Conservation (phyloP, 352 stramenopile species). For the Phytophthora agathidicida region DNA sequence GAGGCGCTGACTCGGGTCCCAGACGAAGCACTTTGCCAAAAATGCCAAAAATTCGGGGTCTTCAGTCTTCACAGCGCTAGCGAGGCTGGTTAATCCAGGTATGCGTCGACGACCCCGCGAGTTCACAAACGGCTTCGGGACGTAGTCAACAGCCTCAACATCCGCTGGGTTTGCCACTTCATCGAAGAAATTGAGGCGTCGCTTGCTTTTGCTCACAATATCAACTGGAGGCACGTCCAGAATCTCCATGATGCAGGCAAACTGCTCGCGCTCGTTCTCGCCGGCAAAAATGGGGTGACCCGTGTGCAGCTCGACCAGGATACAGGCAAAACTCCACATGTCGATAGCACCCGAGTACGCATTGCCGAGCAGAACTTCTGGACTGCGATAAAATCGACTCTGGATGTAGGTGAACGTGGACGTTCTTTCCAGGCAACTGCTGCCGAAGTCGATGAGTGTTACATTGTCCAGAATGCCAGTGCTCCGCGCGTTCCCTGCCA, state of each 20-base stretch:
- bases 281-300: conserved; percentile 87
- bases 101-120: conserved; percentile 60
- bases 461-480: conserved; percentile 32
- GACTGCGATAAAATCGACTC: conserved; percentile 97
- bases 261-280: conserved; percentile 83
- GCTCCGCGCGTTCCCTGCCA: conserved; percentile 5
- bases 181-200: conserved; percentile 72
- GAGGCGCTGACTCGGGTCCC: conserved; percentile 64
- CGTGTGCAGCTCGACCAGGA: conserved; percentile 83
- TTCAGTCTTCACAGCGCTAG: conserved; percentile 42
- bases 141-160: conserved; percentile 25
- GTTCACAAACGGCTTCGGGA: conserved; percentile 61
- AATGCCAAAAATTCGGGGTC: conserved; percentile 68
- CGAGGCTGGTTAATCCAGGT: conserved; percentile 46
- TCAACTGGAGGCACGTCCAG: conserved; percentile 50
- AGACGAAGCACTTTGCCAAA: conserved; percentile 67
- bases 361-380: conserved; percentile 96
- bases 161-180: conserved; percentile 30
- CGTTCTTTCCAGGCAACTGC: conserved; percentile 91
- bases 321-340: conserved; percentile 92
- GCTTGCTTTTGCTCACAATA: conserved; percentile 61
- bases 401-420: conserved; percentile 98
- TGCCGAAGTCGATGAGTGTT: conserved; percentile 98
- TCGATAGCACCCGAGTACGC: conserved; percentile 80
- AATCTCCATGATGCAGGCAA: conserved; percentile 89